Base-by-base conservation (phyloP, 345 rosid genomes). In the Ceriops zippeliana region DNA sequence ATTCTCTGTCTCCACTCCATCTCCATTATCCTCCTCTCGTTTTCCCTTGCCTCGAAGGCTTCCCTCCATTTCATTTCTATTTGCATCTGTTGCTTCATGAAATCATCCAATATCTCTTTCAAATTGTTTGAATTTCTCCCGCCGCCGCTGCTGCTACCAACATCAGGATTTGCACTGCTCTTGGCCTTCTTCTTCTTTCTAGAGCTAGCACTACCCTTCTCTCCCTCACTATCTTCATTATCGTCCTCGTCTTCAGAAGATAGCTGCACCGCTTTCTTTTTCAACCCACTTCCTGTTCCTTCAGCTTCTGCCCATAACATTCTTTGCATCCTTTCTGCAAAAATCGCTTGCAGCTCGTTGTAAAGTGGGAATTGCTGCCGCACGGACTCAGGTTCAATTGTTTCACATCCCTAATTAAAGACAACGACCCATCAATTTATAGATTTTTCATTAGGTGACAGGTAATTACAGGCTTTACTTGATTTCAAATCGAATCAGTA, bases 51-150 rank as follows among this genome's bases (percentile, higher is more conserved):
- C 74, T 90, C 98, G 61, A 72, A 86, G 5, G 87, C 85, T 58
- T 91, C 99, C 67, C 91, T 85, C 99, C 99, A 95, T 61, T 90
- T 89, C 70, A 75, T 80, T 72, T 95, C 99, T 82, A 88, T 82
- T 70, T 84, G 82, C 79, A 81, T 72, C 69, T 91, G 96, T 65
- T 91, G 93, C 83, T 78, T 90, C 93, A 90, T 86, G 82, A 95
- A 95, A 31, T 83, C 96, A 53, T 83, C 86, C 73, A 95, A 64
- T 4, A 87, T 63, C 70, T 85, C 91, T 76, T 65, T 89, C 70
- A 93, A 3, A 56, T 78, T 76, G 31, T 54, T 66, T 10, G 13
- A 47, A 26, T 28, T 66, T 8, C 77, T 56, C 35, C 64, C 52
- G 0, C 76, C 52, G 1, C 76, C 28, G 31, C 34, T 62, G 0